Conservation (phyloP, 2,329 filamentous ascomycete genomes). For the Arachnopeziza araneosa region DNA sequence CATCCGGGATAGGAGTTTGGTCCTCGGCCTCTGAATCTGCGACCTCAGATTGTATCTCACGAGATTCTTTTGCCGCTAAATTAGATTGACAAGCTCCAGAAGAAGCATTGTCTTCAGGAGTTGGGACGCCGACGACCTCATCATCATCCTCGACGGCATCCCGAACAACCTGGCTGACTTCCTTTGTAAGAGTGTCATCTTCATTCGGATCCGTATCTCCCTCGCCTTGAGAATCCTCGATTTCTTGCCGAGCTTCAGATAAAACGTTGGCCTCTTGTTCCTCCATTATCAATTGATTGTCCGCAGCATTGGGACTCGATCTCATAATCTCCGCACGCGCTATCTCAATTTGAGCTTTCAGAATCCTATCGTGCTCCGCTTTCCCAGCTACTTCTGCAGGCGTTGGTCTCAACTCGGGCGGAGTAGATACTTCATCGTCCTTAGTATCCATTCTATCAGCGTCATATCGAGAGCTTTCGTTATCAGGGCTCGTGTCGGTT, state of each 20-base stretch:
- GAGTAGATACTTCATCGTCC: slow-evolving; percentile 37
- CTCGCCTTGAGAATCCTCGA: slow-evolving; percentile 1
- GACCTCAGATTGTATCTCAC: slow-evolving; percentile 16
- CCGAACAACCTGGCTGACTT: slow-evolving; percentile 19
- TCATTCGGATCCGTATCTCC: background rate
- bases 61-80: slow-evolving; percentile 4
- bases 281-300: slow-evolving; percentile 50
- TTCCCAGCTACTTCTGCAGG: slow-evolving; percentile 31
- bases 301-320: slow-evolving; percentile 44
- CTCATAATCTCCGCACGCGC: slow-evolving; percentile 35
- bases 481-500: slow-evolving; percentile 68
- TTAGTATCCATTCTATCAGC: slow-evolving; percentile 43
- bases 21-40: slow-evolving; percentile 25
- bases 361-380: slow-evolving; percentile 29
- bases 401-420: slow-evolving; percentile 21
- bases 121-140: slow-evolving; percentile 21
- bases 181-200: slow-evolving; percentile 13
- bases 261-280: slow-evolving; percentile 36
- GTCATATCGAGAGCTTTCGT: slow-evolving; percentile 54
- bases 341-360: slow-evolving; percentile 22
- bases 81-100: background rate
- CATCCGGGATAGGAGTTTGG: slow-evolving; percentile 18
- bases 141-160: slow-evolving; percentile 26
- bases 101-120: slow-evolving; percentile 14
- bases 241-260: background rate